Percentiles rank a stretch among this genome's conserved stretches.
Conservation (phyloP, 164 flowering plant species). For the Platanus orientalis region DNA sequence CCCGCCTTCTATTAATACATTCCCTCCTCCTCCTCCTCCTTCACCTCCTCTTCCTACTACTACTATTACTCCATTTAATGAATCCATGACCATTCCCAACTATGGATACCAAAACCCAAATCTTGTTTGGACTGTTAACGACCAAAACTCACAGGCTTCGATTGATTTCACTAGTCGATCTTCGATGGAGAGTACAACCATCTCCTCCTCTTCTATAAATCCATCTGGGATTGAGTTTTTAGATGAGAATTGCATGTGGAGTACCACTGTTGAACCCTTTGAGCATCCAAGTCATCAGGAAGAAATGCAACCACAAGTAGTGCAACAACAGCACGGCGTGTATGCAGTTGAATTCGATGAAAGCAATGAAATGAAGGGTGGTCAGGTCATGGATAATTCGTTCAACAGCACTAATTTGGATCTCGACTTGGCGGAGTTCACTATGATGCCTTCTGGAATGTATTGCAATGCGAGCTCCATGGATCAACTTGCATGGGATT, state of each 20-base stretch:
- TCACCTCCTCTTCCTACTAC: not conserved
- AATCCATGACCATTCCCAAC: slow-evolving; percentile 8
- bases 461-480: slow-evolving; percentile 21
- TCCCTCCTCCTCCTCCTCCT: slow-evolving; percentile 7
- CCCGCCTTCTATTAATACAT: slow-evolving; percentile 17
- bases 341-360: slow-evolving; percentile 7
- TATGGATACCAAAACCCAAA: slow-evolving; percentile 18
- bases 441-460: slow-evolving; percentile 34
- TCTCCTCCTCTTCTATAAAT: slow-evolving; percentile 16
- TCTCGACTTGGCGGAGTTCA: slow-evolving; percentile 34
- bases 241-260: slow-evolving; percentile 27
- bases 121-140: slow-evolving; percentile 15
- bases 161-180: slow-evolving; percentile 6
- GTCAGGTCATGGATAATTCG: slow-evolving; percentile 19
- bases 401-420: slow-evolving; percentile 26
- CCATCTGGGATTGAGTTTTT: slow-evolving; percentile 17
- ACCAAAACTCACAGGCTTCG: slow-evolving; percentile 8
- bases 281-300: slow-evolving; percentile 9
- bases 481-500: slow-evolving; percentile 48
- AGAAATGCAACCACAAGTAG: not conserved
- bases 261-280: slow-evolving; percentile 7
- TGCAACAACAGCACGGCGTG: slow-evolving; percentile 5
- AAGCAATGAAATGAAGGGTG: slow-evolving; percentile 11
- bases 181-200: slow-evolving; percentile 13
- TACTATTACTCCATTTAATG: slow-evolving; percentile 5